Evolutionary conservation across 345 rosid species (phyloP), one percentile per base, ranked within the genome.

Genomic region (Populus alba): DNA sequence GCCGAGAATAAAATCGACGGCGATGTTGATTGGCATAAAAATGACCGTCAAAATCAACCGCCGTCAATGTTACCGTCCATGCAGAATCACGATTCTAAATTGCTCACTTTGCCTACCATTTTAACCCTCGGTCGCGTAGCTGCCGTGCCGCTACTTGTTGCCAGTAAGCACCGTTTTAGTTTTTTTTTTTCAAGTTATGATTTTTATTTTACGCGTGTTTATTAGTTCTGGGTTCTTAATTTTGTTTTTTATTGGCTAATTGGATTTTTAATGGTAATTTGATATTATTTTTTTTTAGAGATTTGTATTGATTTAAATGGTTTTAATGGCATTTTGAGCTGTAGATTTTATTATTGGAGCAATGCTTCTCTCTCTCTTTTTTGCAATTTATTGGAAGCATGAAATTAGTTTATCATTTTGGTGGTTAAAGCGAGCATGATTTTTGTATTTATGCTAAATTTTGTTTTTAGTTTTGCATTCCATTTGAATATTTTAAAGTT

Each of bases 71-170:
- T 84, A 53, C 87, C 88, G 82, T 74, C 83, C 15, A 10, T 45
- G 57, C 78, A 53, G 74, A 77, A 71, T 55, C 73, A 76, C 31
- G 84, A 81, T 77, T 73, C 89, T 35, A 91, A 91, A 82, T 85
- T 97, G 59, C 90, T 97, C 75, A 94, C 97, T 20, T 81, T 97
- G 84, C 99, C 99, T 1, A 97, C 98, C 55, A 76, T 97, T 68
- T 85, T 97, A 81, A 97, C 99, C 71, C 94, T 97, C 45, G 97
- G 93, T 45, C 99, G 99, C 33, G 97, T 97, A 66, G 93, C 91
- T 47, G 95, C 97, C 71, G 96, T 97, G 70, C 99, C 99, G 47
- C 85, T 97, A 68, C 90, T 97, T 55, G 74, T 97, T 79, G 73
- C 87, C 80, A 90, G 99, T 97, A 85, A 37, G 92, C 67, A 43